Evolutionary conservation across 2,329 filamentous ascomycete species (phyloP), one percentile per base, ranked within the genome.

Genomic region (Diaporthe sp.): DNA sequence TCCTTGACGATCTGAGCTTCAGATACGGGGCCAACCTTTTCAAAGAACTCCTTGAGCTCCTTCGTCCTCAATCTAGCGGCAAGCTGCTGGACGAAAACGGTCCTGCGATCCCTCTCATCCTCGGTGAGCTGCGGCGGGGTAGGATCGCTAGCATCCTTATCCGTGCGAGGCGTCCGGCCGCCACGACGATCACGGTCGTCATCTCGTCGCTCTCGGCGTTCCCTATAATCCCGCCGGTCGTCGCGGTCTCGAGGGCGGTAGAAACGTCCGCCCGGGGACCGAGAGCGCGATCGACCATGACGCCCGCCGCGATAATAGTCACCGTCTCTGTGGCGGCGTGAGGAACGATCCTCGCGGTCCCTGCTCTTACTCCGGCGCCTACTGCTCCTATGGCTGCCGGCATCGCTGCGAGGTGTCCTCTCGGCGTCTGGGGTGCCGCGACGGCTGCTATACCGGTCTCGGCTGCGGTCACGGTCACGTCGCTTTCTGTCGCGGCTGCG

Each of bases 1-100:
- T 99, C 97, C 86, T 98, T 98, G 72, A 99, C 97, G 82, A 99
- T 99, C 87, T 98, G 97, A 70, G 97, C 97, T 84, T 98, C 97
- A 81, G 97, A 97, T 73, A 99, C 97, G 53, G 94, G 93, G 78
- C 97, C 97, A 81, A 97, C 94, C 85, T 96, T 96, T 84, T 98
- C 95, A 82, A 99, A 99, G 85, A 99, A 99, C 77, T 93, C 91
- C 84, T 97, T 96, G 78, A 99, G 89, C 85, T 98, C 95, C 82
- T 95, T 95, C 74, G 95, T 98, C 80, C 96, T 93, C 79, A 98
- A 90, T 82, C 97, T 94, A 79, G 96, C 96, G 80, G 97, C 97
- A 82, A 99, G 93, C 86, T 99, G 97, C 88, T 99, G 97, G 73
- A 99, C 97, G 83, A 99, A 99, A 76, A 99, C 95, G 75, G 97